phyloP scores from a whole-genome alignment of 2,329 filamentous ascomycete genomes.

The Alternaria viburni region DNA sequence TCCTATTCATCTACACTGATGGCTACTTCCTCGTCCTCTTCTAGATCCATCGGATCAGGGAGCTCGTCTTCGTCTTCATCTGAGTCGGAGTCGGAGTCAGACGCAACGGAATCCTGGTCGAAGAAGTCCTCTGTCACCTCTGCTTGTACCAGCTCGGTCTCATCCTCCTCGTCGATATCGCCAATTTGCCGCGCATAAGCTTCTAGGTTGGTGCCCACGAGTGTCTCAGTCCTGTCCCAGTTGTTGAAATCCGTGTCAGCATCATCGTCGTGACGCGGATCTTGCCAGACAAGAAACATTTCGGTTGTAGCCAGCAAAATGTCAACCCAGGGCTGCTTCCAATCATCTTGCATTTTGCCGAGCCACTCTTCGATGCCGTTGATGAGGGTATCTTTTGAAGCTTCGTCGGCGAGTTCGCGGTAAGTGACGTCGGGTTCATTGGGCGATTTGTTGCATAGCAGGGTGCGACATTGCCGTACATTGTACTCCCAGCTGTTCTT shows the following conservation, averaged over 20 bases:
- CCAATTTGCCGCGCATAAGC: conserved; percentile 6
- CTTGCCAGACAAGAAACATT: conserved; percentile 12
- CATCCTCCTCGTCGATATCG: conserved; percentile 15
- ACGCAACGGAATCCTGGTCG: background rate
- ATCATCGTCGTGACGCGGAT: background rate
- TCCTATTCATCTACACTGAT: background rate
- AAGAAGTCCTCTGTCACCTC: background rate
- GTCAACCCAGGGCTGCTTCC: background rate
- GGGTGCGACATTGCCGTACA: conserved; percentile 18
- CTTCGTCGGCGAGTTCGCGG: conserved; percentile 4
- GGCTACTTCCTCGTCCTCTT: background rate
- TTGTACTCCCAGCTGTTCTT: conserved; percentile 7
- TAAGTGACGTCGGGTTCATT: conserved; percentile 7
- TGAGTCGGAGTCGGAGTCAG: background rate
- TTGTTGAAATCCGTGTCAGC: conserved; percentile 3
- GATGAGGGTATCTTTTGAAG: conserved; percentile 5
- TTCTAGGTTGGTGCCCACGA: conserved; percentile 10
- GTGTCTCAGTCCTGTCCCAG: conserved; percentile 2
- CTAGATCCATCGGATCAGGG: background rate
- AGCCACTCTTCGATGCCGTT: conserved; percentile 1
- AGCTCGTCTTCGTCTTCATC: background rate
- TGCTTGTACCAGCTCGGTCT: background rate
- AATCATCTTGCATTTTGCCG: background rate
- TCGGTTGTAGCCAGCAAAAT: conserved; percentile 1
- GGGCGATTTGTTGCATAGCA: conserved; percentile 3